A percentile compares a stretch with the other conserved stretches of the same genome.
phyloP scores from a whole-genome alignment of 345 rosid genomes.

The Limnanthes douglasii region DNA sequence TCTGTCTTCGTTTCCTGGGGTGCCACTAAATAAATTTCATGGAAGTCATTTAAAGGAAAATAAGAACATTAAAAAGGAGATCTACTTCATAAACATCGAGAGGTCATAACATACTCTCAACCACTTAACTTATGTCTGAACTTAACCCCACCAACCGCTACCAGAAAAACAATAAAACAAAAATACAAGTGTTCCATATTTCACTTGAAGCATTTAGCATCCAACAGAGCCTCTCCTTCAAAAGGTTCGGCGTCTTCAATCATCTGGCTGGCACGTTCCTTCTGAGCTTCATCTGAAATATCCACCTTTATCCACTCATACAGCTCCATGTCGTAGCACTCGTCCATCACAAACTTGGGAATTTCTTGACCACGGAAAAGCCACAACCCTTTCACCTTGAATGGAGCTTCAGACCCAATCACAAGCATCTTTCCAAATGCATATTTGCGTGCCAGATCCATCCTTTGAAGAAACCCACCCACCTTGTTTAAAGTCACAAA shows the following conservation, averaged over 20 bases:
- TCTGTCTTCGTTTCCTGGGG: no score
- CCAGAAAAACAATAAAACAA: no score
- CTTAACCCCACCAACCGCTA: no score
- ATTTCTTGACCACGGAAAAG: conserved; percentile 87
- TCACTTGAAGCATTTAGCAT: conserved; percentile 98
- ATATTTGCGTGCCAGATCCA: conserved; percentile 94
- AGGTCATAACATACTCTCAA: no score
- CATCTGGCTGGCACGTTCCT: conserved; percentile 92
- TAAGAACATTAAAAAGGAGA: no score
- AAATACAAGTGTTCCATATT: background rate
- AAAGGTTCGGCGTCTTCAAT: conserved; percentile 89
- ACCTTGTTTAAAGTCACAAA: conserved; percentile 92
- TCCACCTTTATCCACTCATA: conserved; percentile 92
- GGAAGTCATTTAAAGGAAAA: no score
- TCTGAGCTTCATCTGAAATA: conserved; percentile 64
- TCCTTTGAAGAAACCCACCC: conserved; percentile 87
- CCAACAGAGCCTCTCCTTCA: conserved; percentile 85
- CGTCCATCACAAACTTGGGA: conserved; percentile 75
- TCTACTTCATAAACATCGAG: no score
- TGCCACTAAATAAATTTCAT: no score
- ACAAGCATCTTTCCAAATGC: conserved; percentile 96
- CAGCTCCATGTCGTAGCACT: conserved; percentile 96
- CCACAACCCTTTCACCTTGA: conserved; percentile 92
- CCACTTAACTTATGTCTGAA: no score
- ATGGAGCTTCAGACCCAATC: conserved; percentile 66